phyloP scores from a whole-genome alignment of 2,329 filamentous ascomycete species.

The Diaporthe sp. region DNA sequence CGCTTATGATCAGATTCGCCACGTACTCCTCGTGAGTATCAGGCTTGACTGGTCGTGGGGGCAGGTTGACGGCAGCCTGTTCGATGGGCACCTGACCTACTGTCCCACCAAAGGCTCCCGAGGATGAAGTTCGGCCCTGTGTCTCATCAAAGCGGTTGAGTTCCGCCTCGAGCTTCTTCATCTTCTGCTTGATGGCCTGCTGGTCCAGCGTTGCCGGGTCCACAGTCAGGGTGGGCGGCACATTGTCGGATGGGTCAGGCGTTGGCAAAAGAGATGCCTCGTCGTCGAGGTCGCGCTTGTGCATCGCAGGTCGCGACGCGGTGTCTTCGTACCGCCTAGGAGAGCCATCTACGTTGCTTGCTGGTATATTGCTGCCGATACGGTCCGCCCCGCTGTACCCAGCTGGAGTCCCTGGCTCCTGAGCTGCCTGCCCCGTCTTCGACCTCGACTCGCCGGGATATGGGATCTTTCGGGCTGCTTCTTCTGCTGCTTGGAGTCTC shows the following conservation, averaged over 20 bases:
- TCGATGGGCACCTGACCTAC: constrained; percentile 46
- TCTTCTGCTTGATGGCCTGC: constrained; percentile 41
- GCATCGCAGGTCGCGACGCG: not conserved
- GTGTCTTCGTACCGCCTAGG: constrained; percentile 9
- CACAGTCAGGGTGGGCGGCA: not conserved
- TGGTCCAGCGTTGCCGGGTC: constrained; percentile 31
- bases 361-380: not conserved
- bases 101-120: constrained; percentile 36
- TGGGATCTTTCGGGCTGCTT: constrained; percentile 2
- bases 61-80: constrained; percentile 41
- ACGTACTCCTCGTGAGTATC: constrained; percentile 68
- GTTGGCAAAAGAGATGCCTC: not conserved
- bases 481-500: constrained; percentile 43
- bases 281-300: constrained; percentile 24
- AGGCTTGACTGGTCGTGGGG: constrained; percentile 54
- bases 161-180: constrained; percentile 43
- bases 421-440: not conserved
- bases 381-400: not conserved
- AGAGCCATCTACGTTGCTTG: constrained; percentile 15
- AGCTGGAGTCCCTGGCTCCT: constrained; percentile 7
- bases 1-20: constrained; percentile 55
- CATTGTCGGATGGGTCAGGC: constrained; percentile 6
- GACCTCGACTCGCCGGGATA: not conserved
- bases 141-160: constrained; percentile 40
- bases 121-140: constrained; percentile 39